These are phyloP conservation scores for Yarrowia sp. DNA, from an alignment of 805 yeast species.

Conservation along the genomic window DNA sequence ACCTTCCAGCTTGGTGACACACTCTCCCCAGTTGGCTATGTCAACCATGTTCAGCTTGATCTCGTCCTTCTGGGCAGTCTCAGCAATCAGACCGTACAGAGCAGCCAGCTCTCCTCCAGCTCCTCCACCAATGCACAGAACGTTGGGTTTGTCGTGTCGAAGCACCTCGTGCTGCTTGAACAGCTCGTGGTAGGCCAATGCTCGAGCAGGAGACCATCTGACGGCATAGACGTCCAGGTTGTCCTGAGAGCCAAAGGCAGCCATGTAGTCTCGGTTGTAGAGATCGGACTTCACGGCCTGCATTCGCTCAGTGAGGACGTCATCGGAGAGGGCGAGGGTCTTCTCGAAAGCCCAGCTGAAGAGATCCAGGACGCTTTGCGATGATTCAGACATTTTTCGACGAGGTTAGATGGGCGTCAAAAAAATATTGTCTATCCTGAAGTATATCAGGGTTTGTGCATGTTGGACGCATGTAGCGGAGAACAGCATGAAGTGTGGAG, in stretches of 20 bases:
- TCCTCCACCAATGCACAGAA: constrained; percentile 81
- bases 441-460: not conserved
- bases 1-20: constrained; percentile 45
- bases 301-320: constrained; percentile 44
- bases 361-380: constrained; percentile 34
- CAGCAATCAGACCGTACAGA: constrained; percentile 54
- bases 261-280: constrained; percentile 64
- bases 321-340: constrained; percentile 31
- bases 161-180: constrained; percentile 44
- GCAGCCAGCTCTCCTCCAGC: constrained; percentile 80
- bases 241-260: constrained; percentile 63
- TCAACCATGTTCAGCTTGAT: constrained; percentile 61
- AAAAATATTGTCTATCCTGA: constrained; percentile 1
- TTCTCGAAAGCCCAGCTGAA: constrained; percentile 34
- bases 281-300: constrained; percentile 70
- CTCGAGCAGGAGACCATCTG: constrained; percentile 84
- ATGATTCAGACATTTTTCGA: not conserved
- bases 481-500: too few relatives aligned
- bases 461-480: not conserved
- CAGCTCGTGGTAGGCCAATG: constrained; percentile 68
- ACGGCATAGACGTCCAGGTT: constrained; percentile 75
- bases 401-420: not conserved
- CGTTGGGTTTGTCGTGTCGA: constrained; percentile 35
- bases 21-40: constrained; percentile 71
- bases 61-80: constrained; percentile 16